Evolutionary conservation across 176 grass and related monocot genomes (phyloP).

Genomic region (barley (Hordeum vulgare)): DNA sequence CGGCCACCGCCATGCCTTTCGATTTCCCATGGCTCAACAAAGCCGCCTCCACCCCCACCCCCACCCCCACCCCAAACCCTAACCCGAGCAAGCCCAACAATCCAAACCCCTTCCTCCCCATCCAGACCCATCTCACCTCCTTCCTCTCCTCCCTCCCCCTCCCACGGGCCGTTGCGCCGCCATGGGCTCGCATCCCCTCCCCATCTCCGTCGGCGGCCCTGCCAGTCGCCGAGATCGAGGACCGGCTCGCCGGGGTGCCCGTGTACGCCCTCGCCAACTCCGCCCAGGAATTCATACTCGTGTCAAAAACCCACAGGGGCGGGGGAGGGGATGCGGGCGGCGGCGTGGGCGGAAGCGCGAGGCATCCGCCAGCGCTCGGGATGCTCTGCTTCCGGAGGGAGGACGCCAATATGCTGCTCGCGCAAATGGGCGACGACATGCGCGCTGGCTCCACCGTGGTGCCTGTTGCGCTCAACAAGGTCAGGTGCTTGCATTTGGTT

Average conservation of each 20-base stretch:
- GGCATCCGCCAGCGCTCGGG: conserved; percentile 27
- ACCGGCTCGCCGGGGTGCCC: conserved; percentile 63
- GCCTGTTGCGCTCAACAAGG: conserved; percentile 68
- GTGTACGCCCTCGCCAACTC: conserved; percentile 71
- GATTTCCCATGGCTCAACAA: conserved; percentile 43
- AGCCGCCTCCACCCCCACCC: not conserved
- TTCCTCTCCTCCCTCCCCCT: conserved; percentile 26
- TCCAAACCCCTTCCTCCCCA: conserved; percentile 36
- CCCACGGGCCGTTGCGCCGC: not conserved
- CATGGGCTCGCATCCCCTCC: conserved; percentile 10
- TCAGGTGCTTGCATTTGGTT: not conserved
- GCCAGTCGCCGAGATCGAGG: conserved; percentile 36
- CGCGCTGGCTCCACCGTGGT: conserved; percentile 51
- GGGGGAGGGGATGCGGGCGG: not conserved
- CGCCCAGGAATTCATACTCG: conserved; percentile 60
- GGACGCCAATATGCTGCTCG: conserved; percentile 52
- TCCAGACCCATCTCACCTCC: conserved; percentile 45
- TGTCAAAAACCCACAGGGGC: conserved; percentile 25
- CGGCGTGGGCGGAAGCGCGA: not conserved
- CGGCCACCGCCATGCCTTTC: conserved; percentile 27
- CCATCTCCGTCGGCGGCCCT: not conserved
- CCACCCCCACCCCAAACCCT: not conserved
- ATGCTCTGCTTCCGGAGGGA: conserved; percentile 62
- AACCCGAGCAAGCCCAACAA: not conserved
- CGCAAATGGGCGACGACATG: conserved; percentile 55